These are phyloP conservation scores for Isatis tinctoria DNA, from an alignment of 345 rosid species.

Conservation along the genomic window DNA sequence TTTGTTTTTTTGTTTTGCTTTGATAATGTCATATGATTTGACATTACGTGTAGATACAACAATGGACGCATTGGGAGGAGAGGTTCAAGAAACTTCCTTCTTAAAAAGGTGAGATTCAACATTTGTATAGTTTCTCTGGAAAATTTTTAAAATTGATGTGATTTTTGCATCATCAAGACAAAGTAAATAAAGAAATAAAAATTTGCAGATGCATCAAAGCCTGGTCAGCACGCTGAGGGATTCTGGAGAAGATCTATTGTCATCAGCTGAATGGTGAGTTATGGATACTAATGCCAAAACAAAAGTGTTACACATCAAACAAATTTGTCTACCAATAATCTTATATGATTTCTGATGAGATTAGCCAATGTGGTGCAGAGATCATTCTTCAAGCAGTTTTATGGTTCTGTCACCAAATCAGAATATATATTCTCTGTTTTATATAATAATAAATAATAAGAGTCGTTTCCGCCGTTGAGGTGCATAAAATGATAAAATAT, in stretches of 20 bases:
- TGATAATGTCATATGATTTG: neutral
- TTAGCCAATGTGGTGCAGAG: slow-evolving; percentile 38
- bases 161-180: neutral
- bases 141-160: neutral
- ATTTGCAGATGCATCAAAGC: slow-evolving; percentile 24
- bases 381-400: slow-evolving; percentile 84
- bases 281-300: neutral
- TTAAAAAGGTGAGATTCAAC: slow-evolving; percentile 26
- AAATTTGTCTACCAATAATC: neutral
- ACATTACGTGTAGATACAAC: slow-evolving; percentile 45
- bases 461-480: no score
- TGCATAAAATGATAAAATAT: no score
- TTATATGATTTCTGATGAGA: neutral
- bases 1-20: neutral
- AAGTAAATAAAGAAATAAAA: neutral
- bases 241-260: slow-evolving; percentile 62
- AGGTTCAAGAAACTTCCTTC: slow-evolving; percentile 29
- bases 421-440: slow-evolving; percentile 40
- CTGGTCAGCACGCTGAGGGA: slow-evolving; percentile 45
- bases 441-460: no score
- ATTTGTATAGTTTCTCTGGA: neutral
- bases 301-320: neutral
- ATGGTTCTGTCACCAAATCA: slow-evolving; percentile 68
- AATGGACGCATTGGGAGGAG: slow-evolving; percentile 81
- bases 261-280: slow-evolving; percentile 69